Base-by-base conservation (phyloP, 306 rosid genomes). In the Benincasa hispida region DNA sequence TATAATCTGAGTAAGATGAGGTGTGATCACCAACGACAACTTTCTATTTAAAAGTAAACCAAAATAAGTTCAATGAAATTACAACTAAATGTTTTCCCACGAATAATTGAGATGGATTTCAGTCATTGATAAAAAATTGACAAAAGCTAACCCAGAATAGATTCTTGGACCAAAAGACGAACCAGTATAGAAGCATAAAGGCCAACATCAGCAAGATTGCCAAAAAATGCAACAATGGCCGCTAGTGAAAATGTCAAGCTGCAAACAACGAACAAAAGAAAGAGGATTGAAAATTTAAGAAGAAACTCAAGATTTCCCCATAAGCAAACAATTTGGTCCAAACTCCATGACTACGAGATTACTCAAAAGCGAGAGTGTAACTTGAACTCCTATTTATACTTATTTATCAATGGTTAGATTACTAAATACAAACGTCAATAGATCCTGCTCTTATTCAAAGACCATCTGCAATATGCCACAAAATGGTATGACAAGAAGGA, bases 181-280 rank as follows among this genome's bases (percentile, higher is more conserved):
- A 91, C 98, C 97, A 83, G 58, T 79, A 91, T 21, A 51, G 98
- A 91, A 78, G 96, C 91, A 79, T 90, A 86, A 82, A 91, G 92
- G 39, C 98, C 97, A 68, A 83, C 89, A 78, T 93, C 98, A 22
- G 97, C 97, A 32, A 93, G 96, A 85, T 84, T 87, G 78, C 89
- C 86, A 82, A 93, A 90, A 84, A 93, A 91, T 60, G 96, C 96
- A 81, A 93, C 93, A 83, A 87, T 77, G 41, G 96, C 97, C 62
- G 92, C 96, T 84, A 88, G 92, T 39, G 87, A 45, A 41, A 87
- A 65, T 76, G 87, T 91, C 57, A 81, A 78, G 84, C 98, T 93
- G 90, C 74, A 86, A 82, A 80, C 79, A 0, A 15, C 62, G 66
- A 11, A 25, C 32, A 42, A 21, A 42, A 14, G 27, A 21, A 67